Evolutionary conservation across 306 rosid genomes (phyloP).

Genomic region (Lathyrus sativus): DNA sequence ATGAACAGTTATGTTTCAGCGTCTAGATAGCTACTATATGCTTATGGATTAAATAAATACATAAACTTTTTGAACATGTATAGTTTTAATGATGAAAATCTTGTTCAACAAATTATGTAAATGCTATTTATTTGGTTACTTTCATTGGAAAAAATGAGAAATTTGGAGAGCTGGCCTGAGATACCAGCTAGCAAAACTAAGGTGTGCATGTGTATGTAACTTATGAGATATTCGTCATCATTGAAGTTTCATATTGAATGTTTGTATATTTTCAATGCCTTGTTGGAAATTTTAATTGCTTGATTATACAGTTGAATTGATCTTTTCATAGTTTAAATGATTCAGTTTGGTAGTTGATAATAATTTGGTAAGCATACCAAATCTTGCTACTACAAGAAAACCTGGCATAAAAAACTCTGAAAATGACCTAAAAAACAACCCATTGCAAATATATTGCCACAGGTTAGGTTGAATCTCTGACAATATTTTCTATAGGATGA

Average conservation of each 20-base stretch:
- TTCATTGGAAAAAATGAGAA: constrained; percentile 23
- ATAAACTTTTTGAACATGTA: constrained; percentile 7
- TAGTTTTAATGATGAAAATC: constrained; percentile 44
- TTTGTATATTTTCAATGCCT: constrained; percentile 25
- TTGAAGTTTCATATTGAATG: constrained; percentile 23
- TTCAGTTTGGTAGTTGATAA: neutral
- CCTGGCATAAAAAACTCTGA: no score
- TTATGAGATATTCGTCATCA: no score
- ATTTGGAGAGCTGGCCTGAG: constrained; percentile 30
- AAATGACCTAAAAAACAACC: no score
- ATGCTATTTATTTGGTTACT: constrained; percentile 41
- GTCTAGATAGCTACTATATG: constrained; percentile 14
- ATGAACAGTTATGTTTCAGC: constrained; percentile 13
- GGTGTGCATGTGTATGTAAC: neutral
- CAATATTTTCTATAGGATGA: no score
- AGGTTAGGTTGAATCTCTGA: no score
- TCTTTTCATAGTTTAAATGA: constrained; percentile 9
- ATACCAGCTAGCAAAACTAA: constrained; percentile 30
- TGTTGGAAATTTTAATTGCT: constrained; percentile 30
- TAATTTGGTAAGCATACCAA: neutral
- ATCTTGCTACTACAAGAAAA: neutral
- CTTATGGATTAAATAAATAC: constrained; percentile 1
- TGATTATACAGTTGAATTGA: constrained; percentile 30
- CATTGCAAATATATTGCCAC: no score
- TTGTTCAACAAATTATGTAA: constrained; percentile 47